Conservation (phyloP, 371 early-diverging fungal species). For the Aphelidium insulamus region DNA sequence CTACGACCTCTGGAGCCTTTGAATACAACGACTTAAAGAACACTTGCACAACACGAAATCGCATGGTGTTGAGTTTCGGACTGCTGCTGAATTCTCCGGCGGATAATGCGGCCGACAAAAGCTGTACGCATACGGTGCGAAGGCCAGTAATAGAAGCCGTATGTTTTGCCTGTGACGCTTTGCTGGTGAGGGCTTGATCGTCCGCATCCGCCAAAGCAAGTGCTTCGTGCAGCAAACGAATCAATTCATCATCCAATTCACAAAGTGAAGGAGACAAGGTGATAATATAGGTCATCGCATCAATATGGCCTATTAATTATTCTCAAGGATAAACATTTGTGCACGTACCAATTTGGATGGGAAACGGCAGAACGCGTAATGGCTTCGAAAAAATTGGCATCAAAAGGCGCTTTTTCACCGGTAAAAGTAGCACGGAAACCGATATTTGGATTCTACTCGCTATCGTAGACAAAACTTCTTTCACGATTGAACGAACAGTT, state of each 20-base stretch:
- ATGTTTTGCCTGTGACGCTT: constrained; percentile 59
- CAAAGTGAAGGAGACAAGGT: constrained; percentile 72
- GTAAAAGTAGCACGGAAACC: constrained; percentile 62
- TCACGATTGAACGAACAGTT: constrained; percentile 70
- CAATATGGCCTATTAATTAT: too few species aligned
- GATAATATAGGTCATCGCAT: constrained; percentile 90
- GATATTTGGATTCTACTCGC: constrained; percentile 49
- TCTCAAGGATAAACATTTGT: too few species aligned
- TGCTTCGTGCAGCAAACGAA: constrained; percentile 73
- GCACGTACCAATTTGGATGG: constrained; percentile 96
- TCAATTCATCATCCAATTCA: constrained; percentile 74
- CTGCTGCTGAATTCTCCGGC: constrained; percentile 52
- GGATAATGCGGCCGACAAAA: constrained; percentile 79
- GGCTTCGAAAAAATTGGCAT: constrained; percentile 91
- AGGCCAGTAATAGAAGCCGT: constrained; percentile 56
- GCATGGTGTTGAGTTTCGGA: constrained; percentile 42
- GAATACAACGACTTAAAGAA: constrained; percentile 94
- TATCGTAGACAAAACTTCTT: constrained; percentile 52
- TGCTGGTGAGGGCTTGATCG: constrained; percentile 75
- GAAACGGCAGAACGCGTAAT: constrained; percentile 77
- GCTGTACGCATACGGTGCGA: constrained; percentile 81
- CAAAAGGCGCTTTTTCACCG: constrained; percentile 65
- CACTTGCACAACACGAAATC: constrained; percentile 77
- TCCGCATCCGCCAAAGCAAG: constrained; percentile 91
- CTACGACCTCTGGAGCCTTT: constrained; percentile 77